phyloP scores from a whole-genome alignment of 2,329 filamentous ascomycete species.

The Fusarium coffeatum region DNA sequence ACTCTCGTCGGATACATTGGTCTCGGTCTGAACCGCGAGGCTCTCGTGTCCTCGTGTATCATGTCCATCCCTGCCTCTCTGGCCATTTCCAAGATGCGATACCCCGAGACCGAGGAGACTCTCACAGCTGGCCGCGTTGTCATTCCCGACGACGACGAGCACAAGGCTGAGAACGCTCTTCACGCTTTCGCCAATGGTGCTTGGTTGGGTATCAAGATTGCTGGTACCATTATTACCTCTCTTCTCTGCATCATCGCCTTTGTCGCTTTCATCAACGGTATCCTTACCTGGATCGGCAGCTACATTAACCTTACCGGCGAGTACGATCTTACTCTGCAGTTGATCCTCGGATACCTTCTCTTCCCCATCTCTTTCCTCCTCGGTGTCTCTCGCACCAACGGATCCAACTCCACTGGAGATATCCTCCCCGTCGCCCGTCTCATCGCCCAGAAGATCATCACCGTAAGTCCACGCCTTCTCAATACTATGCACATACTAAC shows the following conservation, averaged over 20 bases:
- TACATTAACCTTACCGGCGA: constrained; percentile 80
- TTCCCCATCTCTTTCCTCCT: constrained; percentile 85
- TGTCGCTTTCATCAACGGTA: constrained; percentile 77
- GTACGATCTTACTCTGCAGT: constrained; percentile 72
- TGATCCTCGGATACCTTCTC: constrained; percentile 81
- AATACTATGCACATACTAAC: constrained; percentile 10
- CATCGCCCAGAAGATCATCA: constrained; percentile 87
- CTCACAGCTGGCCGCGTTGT: constrained; percentile 84
- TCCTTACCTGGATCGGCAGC: constrained; percentile 85
- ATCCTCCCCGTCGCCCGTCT: constrained; percentile 80
- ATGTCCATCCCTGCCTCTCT: constrained; percentile 96
- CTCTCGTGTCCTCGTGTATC: constrained; percentile 89
- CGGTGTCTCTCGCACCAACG: constrained; percentile 70
- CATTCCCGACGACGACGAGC: constrained; percentile 81
- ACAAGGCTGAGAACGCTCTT: constrained; percentile 81
- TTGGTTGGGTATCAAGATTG: constrained; percentile 88
- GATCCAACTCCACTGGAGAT: constrained; percentile 54
- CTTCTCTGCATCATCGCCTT: constrained; percentile 87
- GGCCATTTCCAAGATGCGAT: constrained; percentile 89
- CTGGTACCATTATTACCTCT: constrained; percentile 81
- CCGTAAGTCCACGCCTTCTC: constrained; percentile 56
- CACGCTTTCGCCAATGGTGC: constrained; percentile 88
- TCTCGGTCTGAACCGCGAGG: constrained; percentile 85
- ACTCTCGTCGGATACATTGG: constrained; percentile 87
- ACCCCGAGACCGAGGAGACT: constrained; percentile 87